Base-by-base conservation (phyloP, 495 filamentous ascomycete genomes). In the Cryomyces minteri region DNA sequence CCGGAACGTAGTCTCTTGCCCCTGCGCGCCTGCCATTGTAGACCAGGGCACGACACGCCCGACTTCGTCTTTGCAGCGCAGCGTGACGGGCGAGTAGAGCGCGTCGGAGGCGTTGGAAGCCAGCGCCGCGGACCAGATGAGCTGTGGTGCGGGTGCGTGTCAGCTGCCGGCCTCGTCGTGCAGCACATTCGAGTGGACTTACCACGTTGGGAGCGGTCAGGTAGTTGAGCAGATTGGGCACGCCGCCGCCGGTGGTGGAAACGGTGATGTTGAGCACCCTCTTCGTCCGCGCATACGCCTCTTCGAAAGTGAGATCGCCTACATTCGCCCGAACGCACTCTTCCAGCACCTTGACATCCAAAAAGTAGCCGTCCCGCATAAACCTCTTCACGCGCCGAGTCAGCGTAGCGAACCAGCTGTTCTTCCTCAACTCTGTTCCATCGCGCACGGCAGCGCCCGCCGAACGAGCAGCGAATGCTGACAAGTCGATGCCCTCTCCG, bases 121-220 rank as follows among this genome's bases (percentile, higher is more conserved):
- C 10, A 90, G 72, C 4, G 88, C 88, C 2, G 88, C 88, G 6
- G 88, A 90, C 84, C 87, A 88, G 53, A 96, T 84, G 30, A 96
- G 69, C 75, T 80, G 33, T 31, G 18, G 18, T 25, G 18, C 2
- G 18, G 18, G 18, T 25, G 18, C 18, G 18, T 25, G 18, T 25
- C 18, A 25, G 18, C 18, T 25, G 18, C 18, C 18, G 18, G 18
- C 18, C 18, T 25, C 18, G 18, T 25, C 18, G 18, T 25, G 2
- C 18, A 25, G 18, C 18, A 25, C 18, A 25, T 25, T 25, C 18
- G 18, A 33, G 28, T n/a, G 12, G 18, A 78, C 80, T 45, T 74
- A 87, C 80, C 53, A 96, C 88, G 55, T 96, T 90, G 28, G 88
- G 88, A 9, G 88, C 84, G 10, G 88, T 96, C 43, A 96, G 65